Conservation (phyloP, 148 eudicot species). For the Pharnaceum exiguum region DNA sequence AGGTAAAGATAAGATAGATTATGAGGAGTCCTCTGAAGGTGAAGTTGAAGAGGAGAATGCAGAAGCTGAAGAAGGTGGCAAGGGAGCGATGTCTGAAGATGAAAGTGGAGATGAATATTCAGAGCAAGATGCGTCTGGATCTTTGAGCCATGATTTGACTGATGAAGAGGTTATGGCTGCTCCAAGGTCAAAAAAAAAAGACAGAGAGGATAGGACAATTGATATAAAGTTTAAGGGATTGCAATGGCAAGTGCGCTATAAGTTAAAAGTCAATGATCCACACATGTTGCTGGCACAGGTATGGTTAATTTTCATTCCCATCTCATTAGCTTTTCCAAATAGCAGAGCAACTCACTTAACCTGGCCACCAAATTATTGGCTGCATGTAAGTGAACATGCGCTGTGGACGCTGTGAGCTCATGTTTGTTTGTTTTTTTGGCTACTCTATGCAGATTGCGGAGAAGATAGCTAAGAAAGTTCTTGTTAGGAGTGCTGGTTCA, state of each 20-base stretch:
- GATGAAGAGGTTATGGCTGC: constrained; percentile 17
- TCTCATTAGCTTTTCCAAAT: too few species aligned
- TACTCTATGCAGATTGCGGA: constrained; percentile 57
- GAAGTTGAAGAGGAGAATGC: constrained; percentile 31
- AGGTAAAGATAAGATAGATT: constrained; percentile 73
- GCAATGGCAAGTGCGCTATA: constrained; percentile 63
- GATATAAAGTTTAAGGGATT: constrained; percentile 32
- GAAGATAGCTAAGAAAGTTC: constrained; percentile 72
- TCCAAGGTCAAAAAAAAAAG: constrained; percentile 14
- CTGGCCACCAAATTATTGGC: too few species aligned
- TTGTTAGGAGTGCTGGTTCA: constrained; percentile 68
- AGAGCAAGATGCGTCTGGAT: constrained; percentile 14
- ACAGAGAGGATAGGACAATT: constrained; percentile 24
- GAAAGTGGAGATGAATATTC: constrained; percentile 25
- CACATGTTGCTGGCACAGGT: constrained; percentile 85
- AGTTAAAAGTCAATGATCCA: constrained; percentile 54
- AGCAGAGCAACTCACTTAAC: too few species aligned
- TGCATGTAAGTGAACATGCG: too few species aligned
- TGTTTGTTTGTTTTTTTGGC: neutral
- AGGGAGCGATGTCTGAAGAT: constrained; percentile 22
- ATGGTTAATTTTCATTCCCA: neutral
- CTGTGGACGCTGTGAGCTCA: too few species aligned
- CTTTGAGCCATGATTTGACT: constrained; percentile 24
- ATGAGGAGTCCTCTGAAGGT: constrained; percentile 57
- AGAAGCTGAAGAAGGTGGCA: constrained; percentile 34